These are phyloP conservation scores for Sporothrix pseudoabietina DNA, from an alignment of 2,329 filamentous ascomycete species.

Conservation along the genomic window DNA sequence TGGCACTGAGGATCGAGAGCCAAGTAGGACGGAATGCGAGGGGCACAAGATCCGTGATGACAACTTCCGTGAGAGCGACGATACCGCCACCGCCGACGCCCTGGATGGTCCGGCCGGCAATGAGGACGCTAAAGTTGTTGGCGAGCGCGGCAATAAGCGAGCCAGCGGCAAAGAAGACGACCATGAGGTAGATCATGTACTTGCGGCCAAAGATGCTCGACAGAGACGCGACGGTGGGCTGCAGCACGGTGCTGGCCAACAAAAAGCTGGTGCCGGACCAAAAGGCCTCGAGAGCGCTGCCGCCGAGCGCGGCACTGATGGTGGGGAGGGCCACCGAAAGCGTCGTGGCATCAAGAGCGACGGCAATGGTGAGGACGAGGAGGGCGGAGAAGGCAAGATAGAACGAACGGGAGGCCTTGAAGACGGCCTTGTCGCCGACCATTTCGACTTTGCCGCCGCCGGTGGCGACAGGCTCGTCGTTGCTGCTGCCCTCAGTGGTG, in stretches of 20 bases:
- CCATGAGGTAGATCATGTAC: constrained; percentile 34
- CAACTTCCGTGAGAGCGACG: constrained; percentile 42
- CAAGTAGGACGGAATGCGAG: constrained; percentile 37
- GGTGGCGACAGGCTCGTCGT: constrained; percentile 7
- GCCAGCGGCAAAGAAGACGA: constrained; percentile 34
- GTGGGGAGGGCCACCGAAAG: constrained; percentile 61
- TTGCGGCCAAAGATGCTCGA: constrained; percentile 36
- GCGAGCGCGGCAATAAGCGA: constrained; percentile 41
- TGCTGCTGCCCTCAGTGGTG: constrained; percentile 19
- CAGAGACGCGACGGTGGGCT: constrained; percentile 49
- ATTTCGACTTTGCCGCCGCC: constrained; percentile 34
- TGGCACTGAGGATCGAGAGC: constrained; percentile 34
- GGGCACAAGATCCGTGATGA: constrained; percentile 42
- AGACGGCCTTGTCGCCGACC: constrained; percentile 36
- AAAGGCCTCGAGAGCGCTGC: constrained; percentile 63
- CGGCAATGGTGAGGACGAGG: constrained; percentile 60
- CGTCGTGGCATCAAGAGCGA: constrained; percentile 66
- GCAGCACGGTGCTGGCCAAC: constrained; percentile 62
- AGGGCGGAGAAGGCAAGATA: constrained; percentile 55
- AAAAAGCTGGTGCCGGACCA: constrained; percentile 73
- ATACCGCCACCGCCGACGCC: constrained; percentile 45
- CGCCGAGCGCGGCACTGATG: constrained; percentile 54
- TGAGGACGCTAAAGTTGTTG: constrained; percentile 39
- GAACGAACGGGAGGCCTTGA: constrained; percentile 45
- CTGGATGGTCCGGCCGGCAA: constrained; percentile 44